A percentile compares a stretch with the other conserved stretches of the same genome.
Conservation (phyloP, 768 basidiomycete genomes). For the Phanerodontia chrysosporium region DNA sequence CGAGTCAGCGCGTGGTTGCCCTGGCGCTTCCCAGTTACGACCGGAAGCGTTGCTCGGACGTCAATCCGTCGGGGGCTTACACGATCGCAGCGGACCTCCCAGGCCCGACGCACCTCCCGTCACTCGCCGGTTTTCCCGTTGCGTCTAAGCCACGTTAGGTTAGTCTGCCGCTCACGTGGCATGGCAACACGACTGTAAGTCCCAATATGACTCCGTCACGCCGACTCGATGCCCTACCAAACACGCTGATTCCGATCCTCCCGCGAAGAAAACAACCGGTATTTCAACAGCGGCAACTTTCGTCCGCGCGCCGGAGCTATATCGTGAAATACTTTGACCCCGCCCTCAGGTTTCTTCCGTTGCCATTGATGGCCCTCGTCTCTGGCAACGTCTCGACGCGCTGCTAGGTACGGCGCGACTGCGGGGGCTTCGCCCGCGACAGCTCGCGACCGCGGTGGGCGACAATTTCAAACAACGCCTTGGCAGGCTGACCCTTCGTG, state of each 20-base stretch:
- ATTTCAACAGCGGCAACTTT: background rate
- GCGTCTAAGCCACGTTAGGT: background rate
- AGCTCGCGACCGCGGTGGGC: background rate
- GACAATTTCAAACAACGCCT: constrained; percentile 1
- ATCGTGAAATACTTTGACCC: constrained; percentile 1
- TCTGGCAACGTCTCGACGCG: background rate
- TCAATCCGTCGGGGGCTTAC: background rate
- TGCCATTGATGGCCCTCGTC: background rate
- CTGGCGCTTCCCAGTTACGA: background rate
- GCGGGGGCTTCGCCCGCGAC: background rate
- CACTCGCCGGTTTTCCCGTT: background rate
- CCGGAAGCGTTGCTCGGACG: background rate
- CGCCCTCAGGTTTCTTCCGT: background rate
- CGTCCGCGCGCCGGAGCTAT: background rate
- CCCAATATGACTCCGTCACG: background rate
- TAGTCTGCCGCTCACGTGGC: background rate
- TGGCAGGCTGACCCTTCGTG: background rate
- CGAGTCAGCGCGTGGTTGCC: too few species aligned
- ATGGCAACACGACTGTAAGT: background rate
- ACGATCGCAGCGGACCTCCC: background rate
- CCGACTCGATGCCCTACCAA: constrained; percentile 1
- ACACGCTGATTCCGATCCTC: constrained; percentile 5
- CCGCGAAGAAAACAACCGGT: constrained; percentile 4
- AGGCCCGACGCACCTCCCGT: background rate
- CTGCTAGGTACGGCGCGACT: background rate